phyloP scores from a whole-genome alignment of 805 yeast genomes.

The Candida lessepsii region DNA sequence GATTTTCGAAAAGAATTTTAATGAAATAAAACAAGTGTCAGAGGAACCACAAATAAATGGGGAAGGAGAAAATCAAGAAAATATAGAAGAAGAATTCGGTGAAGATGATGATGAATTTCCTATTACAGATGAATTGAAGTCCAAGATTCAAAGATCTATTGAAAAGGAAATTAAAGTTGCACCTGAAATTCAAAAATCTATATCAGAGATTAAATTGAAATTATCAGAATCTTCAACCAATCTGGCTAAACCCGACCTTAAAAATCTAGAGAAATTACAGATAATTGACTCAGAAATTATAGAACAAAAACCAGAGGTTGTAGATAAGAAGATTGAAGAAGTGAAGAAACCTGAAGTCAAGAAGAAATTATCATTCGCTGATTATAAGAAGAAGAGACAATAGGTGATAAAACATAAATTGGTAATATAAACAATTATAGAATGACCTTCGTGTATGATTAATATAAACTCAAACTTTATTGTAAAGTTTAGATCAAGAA shows the following conservation, averaged over 20 bases:
- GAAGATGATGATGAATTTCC: constrained; percentile 6
- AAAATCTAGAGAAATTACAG: constrained; percentile 6
- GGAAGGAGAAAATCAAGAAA: background rate
- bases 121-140: constrained; percentile 10
- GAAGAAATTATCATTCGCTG: constrained; percentile 69
- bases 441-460: background rate
- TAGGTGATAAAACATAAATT: constrained; percentile 24
- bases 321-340: constrained; percentile 8
- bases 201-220: constrained; percentile 14
- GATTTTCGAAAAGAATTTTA: background rate
- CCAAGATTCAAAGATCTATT: constrained; percentile 13
- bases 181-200: constrained; percentile 15
- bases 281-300: constrained; percentile 5
- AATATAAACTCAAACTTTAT: no score
- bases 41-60: background rate
- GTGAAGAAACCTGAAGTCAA: constrained; percentile 18
- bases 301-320: constrained; percentile 7
- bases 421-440: background rate
- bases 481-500: no score
- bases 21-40: background rate
- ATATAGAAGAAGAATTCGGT: background rate
- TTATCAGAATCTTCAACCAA: constrained; percentile 10
- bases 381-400: constrained; percentile 56
- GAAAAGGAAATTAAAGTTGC: constrained; percentile 12
- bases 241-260: constrained; percentile 2